phyloP scores from a whole-genome alignment of 2,329 filamentous ascomycete species.

The Aspergillus luchuensis region DNA sequence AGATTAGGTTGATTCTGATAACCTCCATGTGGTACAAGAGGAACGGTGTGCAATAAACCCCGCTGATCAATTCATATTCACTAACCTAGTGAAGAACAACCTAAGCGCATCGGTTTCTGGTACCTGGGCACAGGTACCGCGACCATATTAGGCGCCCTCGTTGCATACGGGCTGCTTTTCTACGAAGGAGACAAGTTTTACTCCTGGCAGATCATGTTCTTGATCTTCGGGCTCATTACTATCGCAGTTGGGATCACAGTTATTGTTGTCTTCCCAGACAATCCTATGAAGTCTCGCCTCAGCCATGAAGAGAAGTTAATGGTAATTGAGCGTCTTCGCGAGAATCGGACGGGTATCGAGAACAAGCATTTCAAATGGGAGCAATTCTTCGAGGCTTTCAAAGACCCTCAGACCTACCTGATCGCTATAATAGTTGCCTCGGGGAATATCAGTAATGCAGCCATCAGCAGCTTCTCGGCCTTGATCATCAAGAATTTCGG shows the following conservation, averaged over 20 bases:
- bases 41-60: constrained; percentile 22
- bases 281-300: constrained; percentile 44
- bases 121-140: constrained; percentile 60
- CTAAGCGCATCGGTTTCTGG: constrained; percentile 61
- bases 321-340: constrained; percentile 45
- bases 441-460: constrained; percentile 45
- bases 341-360: constrained; percentile 54
- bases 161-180: constrained; percentile 60
- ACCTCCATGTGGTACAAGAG: constrained; percentile 59
- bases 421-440: constrained; percentile 39
- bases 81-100: constrained; percentile 52
- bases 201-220: constrained; percentile 54
- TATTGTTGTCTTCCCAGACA: constrained; percentile 44
- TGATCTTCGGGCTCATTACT: constrained; percentile 49
- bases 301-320: constrained; percentile 41
- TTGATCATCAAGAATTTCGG: constrained; percentile 47
- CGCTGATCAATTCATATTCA: neutral
- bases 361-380: constrained; percentile 53
- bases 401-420: constrained; percentile 49
- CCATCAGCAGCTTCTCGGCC: constrained; percentile 46
- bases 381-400: constrained; percentile 51
- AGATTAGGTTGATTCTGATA: constrained; percentile 52
- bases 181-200: constrained; percentile 45
- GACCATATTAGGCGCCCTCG: constrained; percentile 55
- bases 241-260: constrained; percentile 42